Base-by-base conservation (phyloP, 257 asterid genomes). In the Penstemon newberryi region DNA sequence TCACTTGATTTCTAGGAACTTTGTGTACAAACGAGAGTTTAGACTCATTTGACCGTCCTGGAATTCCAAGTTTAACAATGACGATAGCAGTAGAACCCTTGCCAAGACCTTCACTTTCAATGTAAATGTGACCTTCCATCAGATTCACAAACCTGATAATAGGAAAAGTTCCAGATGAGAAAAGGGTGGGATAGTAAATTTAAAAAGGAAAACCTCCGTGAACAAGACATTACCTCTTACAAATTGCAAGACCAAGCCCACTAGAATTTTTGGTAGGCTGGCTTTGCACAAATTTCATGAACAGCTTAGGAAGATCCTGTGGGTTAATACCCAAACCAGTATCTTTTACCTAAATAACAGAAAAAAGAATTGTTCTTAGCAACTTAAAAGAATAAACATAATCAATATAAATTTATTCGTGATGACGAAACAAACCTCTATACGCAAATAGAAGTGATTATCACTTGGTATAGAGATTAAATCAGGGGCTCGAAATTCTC, bases 181-280 rank as follows among this genome's bases (percentile, higher is more conserved):
- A 18, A 39, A 10, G 25, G 52, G 18, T 9, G 5, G 49, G 6
- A 63, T 8, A 56, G 25, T 8, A 11, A 49, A 41, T 12, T 18
- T 2, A 8, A 2, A 8, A 13, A 69, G 11, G 7, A 66, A 73
- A 25, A 43, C 65, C 11, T 53, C 33, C 43, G 57, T 6, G 60
- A 62, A 61, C 7, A 10, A 73, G 57, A 59, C 33, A 44, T 60
- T 81, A 91, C 99, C 99, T 86, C 79, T 83, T 94, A 77, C 88
- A 85, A 73, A 94, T 90, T 13, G 99, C 99, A 64, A 94, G 90
- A 73, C 99, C 99, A 66, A 94, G 99, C 39, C 99, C 99, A 76
- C 91, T 79, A 60, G 94, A 71, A 78, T 84, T 89, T 76, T 85
- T 89, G 70, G 90, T 15, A 53, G 96, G 82, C 78, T 87, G 97